phyloP scores from a whole-genome alignment of 306 rosid genomes.

The Datisca glomerata region DNA sequence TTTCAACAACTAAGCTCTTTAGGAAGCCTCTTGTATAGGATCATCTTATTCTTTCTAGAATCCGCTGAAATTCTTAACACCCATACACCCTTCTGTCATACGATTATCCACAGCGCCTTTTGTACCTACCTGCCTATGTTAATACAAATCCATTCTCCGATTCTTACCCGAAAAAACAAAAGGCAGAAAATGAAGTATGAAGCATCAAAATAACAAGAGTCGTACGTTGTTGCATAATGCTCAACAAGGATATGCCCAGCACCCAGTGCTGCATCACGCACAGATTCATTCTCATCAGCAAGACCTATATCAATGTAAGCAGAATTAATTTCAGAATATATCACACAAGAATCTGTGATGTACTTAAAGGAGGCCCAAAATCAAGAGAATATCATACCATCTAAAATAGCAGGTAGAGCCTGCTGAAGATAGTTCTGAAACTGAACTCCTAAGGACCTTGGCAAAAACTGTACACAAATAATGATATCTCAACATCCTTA shows the following conservation, averaged over 20 bases:
- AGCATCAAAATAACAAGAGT: constrained; percentile 1
- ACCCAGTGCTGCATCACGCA: constrained; percentile 95
- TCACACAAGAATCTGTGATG: neutral
- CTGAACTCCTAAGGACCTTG: constrained; percentile 82
- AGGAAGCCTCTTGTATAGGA: too few relatives aligned
- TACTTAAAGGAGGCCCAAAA: neutral
- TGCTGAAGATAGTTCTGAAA: constrained; percentile 87
- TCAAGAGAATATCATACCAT: constrained; percentile 38
- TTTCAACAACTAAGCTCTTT: too few relatives aligned
- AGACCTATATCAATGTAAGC: constrained; percentile 42
- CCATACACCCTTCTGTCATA: too few relatives aligned
- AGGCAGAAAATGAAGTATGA: neutral
- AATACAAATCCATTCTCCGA: too few relatives aligned
- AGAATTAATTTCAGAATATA: constrained; percentile 2
- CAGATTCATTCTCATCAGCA: constrained; percentile 99
- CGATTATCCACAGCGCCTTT: too few relatives aligned
- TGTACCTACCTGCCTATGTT: too few relatives aligned
- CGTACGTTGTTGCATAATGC: constrained; percentile 97
- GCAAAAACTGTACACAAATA: constrained; percentile 52
- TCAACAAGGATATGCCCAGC: constrained; percentile 96
- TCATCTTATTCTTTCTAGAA: too few relatives aligned
- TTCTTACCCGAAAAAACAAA: too few relatives aligned
- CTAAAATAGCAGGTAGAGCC: constrained; percentile 90
- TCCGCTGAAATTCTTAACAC: too few relatives aligned
- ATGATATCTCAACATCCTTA: too few relatives aligned